Evolutionary conservation across 202 grass and related monocot genomes (phyloP), one percentile per base, ranked within the genome.

Genomic region (Hordeum pubiflorum): DNA sequence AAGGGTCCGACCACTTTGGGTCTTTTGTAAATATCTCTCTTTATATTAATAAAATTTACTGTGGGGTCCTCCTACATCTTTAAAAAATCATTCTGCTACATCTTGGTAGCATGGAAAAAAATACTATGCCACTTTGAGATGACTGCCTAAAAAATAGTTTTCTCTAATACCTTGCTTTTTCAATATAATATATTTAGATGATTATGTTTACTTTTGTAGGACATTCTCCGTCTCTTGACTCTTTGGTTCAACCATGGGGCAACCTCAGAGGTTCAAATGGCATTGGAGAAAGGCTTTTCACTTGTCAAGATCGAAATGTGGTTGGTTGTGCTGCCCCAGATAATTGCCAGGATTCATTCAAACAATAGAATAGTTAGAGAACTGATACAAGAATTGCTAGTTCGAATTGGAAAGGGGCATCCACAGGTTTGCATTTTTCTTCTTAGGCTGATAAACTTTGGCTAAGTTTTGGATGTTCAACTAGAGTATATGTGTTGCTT

Each of bases 291-390:
- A 44, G 95, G 95, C 43, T 98, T 98, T 95, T 81, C 43, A 75
- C 92, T 87, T 88, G 95, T 98, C 23, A 98, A 92, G 76, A 98
- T 98, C 84, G 95, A 98, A 87, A 94, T 98, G 92, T 98, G 95
- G 95, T 80, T 98, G 82, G 95, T 94, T 80, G 95, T 98, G 80
- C 76, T 98, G 33, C 95, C 95, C 9, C 95, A 98, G 85, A 98
- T 98, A 89, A 98, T 98, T 77, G 95, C 95, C 79, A 93, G 95
- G 76, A 98, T 98, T 82, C 95, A 98, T 89, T 98, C 92, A 58
- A 98, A 98, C 78, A 98, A 89, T 75, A 87, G 44, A 80, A 74
- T 83, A 75, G 95, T 98, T 76, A 94, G 91, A 91, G 95, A 95
- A 89, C 78, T 98, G 82, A 98, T 98, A 89, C 92, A 98, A 55